phyloP scores from a whole-genome alignment of 1,284 basidiomycete species.

The Ganoderma meredithae region DNA sequence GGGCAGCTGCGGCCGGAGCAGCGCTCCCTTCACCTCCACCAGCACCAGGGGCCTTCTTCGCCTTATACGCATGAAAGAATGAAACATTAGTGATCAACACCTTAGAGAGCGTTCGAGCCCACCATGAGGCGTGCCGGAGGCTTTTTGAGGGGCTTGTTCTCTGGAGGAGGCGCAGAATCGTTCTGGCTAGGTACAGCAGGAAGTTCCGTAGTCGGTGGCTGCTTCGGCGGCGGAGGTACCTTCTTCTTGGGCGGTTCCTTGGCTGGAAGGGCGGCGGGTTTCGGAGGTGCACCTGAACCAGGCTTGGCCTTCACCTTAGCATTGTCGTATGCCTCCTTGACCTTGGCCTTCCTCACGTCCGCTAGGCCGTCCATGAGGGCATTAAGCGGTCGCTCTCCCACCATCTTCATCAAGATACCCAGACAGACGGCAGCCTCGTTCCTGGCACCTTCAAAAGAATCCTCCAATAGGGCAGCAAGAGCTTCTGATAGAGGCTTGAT shows the following conservation, averaged over 20 bases:
- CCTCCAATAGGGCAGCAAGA: slow-evolving; percentile 82
- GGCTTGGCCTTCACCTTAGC: slow-evolving; percentile 88
- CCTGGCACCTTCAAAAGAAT: slow-evolving; percentile 91
- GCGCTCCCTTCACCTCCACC: slow-evolving; percentile 23
- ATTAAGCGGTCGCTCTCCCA: slow-evolving; percentile 93
- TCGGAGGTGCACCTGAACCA: slow-evolving; percentile 60
- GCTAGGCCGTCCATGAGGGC: slow-evolving; percentile 88
- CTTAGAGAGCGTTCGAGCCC: slow-evolving; percentile 28
- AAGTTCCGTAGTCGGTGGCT: slow-evolving; percentile 41
- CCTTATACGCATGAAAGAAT: slow-evolving; percentile 40
- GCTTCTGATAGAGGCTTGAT: slow-evolving; percentile 88
- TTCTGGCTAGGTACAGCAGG: slow-evolving; percentile 36
- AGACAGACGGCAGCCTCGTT: slow-evolving; percentile 89
- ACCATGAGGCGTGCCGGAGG: slow-evolving; percentile 59
- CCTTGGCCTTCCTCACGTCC: slow-evolving; percentile 91
- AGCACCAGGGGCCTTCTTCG: slow-evolving; percentile 59
- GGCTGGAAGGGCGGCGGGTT: slow-evolving; percentile 48
- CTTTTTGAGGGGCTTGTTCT: slow-evolving; percentile 58
- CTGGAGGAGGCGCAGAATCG: slow-evolving; percentile 44
- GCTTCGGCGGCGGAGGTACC: slow-evolving; percentile 44
- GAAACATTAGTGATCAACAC: background rate
- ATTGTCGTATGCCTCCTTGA: slow-evolving; percentile 93
- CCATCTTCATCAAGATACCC: slow-evolving; percentile 96
- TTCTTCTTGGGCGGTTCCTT: slow-evolving; percentile 59
- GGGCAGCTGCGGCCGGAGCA: slow-evolving; percentile 42